Base-by-base conservation (phyloP, 768 basidiomycete species). In the Trametes cingulata region DNA sequence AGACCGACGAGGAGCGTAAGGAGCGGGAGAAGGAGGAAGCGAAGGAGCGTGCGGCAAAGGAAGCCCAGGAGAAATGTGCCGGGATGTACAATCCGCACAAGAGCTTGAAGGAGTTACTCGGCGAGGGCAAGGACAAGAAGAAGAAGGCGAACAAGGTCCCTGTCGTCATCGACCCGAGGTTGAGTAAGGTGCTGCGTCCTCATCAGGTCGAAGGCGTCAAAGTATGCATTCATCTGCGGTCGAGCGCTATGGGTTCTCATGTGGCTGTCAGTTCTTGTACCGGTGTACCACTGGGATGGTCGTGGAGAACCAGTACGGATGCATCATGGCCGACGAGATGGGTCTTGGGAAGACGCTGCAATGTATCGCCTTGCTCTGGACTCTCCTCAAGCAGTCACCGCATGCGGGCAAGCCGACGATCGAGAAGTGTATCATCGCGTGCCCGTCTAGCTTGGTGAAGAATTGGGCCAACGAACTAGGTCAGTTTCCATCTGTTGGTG, bases 291-390 rank as follows among this genome's bases (percentile, higher is more conserved):
- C 95, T 0, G 97, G 95, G 0, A 90, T 95, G 86, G 74, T 95
- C 56, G 91, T 90, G 37, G 88, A 93, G 45, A 91, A 93, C 67
- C 93, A 96, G 62, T 89, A 87, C 61, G 93, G 92, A 0, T 98
- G 96, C 69, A 99, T 99, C 73, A 98, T 99, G 96, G 96, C 96
- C 0, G 96, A 99, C 69, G 96, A 96, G 74, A 99, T 99, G 96
- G 96, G 96, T 68, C 84, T 98, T 14, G 96, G 93, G 17, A 95
- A 97, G 74, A 96, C 95, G 15, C 80, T 99, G 15, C 97, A 99
- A 71, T 98, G 97, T 71, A 98, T 99, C 62, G 82, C 96, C 2
- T 82, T 99, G 19, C 74, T 99, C 58, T 98, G 95, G 94, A 98
- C 96, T 0, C 74, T 98, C 13, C 76, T 98, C 50, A 97, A 94